phyloP scores from a whole-genome alignment of 306 rosid genomes.

The Vigna radiata region DNA sequence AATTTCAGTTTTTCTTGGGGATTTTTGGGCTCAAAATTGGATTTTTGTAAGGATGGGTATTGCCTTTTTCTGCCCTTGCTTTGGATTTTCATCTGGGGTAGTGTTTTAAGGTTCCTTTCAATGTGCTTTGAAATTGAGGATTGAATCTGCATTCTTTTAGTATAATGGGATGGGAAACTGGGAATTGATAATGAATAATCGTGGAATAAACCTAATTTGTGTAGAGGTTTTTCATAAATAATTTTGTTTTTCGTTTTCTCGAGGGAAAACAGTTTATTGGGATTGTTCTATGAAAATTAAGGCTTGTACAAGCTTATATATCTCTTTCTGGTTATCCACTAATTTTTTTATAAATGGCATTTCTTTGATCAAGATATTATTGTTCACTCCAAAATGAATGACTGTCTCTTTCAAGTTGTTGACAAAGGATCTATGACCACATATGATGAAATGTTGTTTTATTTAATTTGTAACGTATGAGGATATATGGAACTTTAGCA shows the following conservation, averaged over 20 bases:
- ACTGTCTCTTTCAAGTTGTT: not conserved
- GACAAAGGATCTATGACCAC: slow-evolving; percentile 1
- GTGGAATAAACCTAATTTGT: not conserved
- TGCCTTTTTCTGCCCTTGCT: slow-evolving; percentile 24
- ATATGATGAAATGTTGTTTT: not conserved
- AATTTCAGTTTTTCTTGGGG: not conserved
- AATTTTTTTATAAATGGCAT: not conserved
- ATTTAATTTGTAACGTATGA: slow-evolving; percentile 18
- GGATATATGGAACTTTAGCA: not conserved
- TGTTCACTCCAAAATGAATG: slow-evolving; percentile 1
- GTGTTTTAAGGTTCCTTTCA: not conserved
- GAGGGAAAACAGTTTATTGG: not conserved
- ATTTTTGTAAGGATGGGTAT: slow-evolving; percentile 17
- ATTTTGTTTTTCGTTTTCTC: slow-evolving; percentile 15
- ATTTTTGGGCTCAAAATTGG: slow-evolving; percentile 7
- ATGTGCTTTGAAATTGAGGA: not conserved
- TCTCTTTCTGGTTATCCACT: not conserved
- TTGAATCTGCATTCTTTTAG: slow-evolving; percentile 6
- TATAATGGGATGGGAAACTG: not conserved
- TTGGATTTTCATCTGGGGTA: slow-evolving; percentile 24
- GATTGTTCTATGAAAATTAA: not conserved
- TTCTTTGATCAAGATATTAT: not conserved
- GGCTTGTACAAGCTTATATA: not conserved
- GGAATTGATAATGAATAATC: not conserved
- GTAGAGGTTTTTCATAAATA: not conserved